These are phyloP conservation scores for Podospora pseudocomata DNA, from an alignment of 495 filamentous ascomycete species.

Conservation along the genomic window DNA sequence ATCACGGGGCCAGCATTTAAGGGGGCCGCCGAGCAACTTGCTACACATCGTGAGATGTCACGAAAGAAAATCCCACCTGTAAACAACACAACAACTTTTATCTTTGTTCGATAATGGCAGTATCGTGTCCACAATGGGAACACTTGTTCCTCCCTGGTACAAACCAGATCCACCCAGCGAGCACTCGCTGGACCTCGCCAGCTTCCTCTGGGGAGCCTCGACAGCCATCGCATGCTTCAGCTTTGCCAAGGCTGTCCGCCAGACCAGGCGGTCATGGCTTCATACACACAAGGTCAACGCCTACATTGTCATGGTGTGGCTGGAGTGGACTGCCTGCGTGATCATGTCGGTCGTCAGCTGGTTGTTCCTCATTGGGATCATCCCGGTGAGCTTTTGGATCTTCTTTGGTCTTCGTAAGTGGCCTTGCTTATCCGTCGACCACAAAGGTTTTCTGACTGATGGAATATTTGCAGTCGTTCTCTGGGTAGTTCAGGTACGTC, in stretches of 20 bases:
- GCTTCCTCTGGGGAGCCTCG: constrained; percentile 31
- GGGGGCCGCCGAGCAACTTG: not conserved
- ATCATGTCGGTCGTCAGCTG: constrained; percentile 24
- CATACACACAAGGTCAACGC: constrained; percentile 14
- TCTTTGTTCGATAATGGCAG: not conserved
- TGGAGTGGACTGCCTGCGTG: constrained; percentile 20
- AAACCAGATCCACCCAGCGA: not conserved
- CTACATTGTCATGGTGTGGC: constrained; percentile 37
- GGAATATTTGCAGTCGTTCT: not conserved
- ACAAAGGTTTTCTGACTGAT: too few relatives aligned
- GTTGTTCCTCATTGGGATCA: constrained; percentile 23
- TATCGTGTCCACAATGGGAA: constrained; percentile 10
- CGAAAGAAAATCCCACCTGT: not conserved
- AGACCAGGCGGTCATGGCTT: constrained; percentile 24
- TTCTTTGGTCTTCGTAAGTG: not conserved
- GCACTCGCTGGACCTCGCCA: constrained; percentile 25
- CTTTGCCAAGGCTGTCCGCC: constrained; percentile 24
- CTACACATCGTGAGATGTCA: not conserved
- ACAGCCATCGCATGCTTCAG: constrained; percentile 23
- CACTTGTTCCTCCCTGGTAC: constrained; percentile 29
- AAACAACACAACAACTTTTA: too few relatives aligned
- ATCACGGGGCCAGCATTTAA: not conserved
- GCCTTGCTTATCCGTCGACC: too few relatives aligned
- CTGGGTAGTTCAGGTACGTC: not conserved
- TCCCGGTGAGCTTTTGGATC: constrained; percentile 19